phyloP scores from a whole-genome alignment of 129 eudicot species.

The Lactuca sativa region DNA sequence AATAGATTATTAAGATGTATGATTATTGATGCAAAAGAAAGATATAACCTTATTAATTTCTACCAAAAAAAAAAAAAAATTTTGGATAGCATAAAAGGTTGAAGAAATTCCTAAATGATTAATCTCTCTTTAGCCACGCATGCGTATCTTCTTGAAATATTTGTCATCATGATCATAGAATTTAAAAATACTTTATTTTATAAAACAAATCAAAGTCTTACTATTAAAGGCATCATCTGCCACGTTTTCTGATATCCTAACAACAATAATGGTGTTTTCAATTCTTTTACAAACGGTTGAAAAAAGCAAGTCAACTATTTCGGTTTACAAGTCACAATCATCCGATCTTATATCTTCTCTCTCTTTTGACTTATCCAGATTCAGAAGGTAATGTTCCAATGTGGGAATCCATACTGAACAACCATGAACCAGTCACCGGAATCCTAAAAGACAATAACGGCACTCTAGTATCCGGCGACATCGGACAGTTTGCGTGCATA shows the following conservation, averaged over 20 bases:
- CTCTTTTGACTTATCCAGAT: slow-evolving; percentile 49
- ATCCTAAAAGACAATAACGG: slow-evolving; percentile 63
- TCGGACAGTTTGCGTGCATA: slow-evolving; percentile 65
- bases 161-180: not conserved
- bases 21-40: too few relatives aligned
- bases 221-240: slow-evolving; percentile 16
- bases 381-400: slow-evolving; percentile 86
- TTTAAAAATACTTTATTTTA: not conserved
- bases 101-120: not conserved
- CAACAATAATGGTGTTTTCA: slow-evolving; percentile 12
- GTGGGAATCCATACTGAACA: slow-evolving; percentile 83
- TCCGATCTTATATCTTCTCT: not conserved
- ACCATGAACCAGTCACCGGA: slow-evolving; percentile 46
- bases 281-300: not conserved
- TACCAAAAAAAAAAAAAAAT: too few relatives aligned
- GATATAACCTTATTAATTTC: too few relatives aligned
- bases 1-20: too few relatives aligned
- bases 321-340: not conserved
- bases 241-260: slow-evolving; percentile 1
- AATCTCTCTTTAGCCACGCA: not conserved
- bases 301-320: not conserved
- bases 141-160: not conserved
- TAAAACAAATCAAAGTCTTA: slow-evolving; percentile 8
- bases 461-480: slow-evolving; percentile 53
- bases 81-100: too few relatives aligned